These are phyloP conservation scores for Rhexocercosporidium sp. DNA, from an alignment of 2,329 filamentous ascomycete species.

Conservation along the genomic window DNA sequence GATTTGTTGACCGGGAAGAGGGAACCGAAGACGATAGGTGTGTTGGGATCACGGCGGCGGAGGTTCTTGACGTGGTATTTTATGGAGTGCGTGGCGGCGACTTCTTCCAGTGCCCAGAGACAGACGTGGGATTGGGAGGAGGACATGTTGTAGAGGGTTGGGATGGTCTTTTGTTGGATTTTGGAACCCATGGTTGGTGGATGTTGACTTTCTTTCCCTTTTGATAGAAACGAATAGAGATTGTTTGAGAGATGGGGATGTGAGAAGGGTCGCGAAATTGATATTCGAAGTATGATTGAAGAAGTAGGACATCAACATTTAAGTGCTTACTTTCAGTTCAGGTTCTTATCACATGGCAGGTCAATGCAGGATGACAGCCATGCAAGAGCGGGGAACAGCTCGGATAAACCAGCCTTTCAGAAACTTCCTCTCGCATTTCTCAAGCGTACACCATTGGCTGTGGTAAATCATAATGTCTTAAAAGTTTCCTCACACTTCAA, in stretches of 20 bases:
- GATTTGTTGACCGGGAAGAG: conserved; percentile 38
- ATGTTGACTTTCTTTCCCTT: too few species aligned
- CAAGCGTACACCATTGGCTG: too few species aligned
- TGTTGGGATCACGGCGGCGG: conserved; percentile 25
- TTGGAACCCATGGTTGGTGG: conserved; percentile 11
- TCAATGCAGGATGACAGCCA: conserved; percentile 4
- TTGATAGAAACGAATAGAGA: too few species aligned
- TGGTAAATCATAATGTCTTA: too few species aligned
- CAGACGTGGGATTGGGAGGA: conserved; percentile 34
- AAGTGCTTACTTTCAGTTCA: too few species aligned
- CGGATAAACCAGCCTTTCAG: background rate
- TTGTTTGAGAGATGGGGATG: too few species aligned
- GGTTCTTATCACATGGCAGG: too few species aligned
- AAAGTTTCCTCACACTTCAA: too few species aligned
- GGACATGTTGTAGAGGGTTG: conserved; percentile 37
- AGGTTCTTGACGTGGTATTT: conserved; percentile 37
- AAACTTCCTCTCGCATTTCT: background rate
- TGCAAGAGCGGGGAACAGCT: background rate
- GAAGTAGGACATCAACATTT: too few species aligned
- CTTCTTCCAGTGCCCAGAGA: conserved; percentile 40
- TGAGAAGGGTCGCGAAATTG: too few species aligned
- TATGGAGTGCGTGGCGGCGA: conserved; percentile 26
- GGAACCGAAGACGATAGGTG: conserved; percentile 27
- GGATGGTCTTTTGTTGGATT: conserved; percentile 24
- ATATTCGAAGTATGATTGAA: too few species aligned